phyloP scores from a whole-genome alignment of 2,329 filamentous ascomycete genomes.

The Parascedosporium putredinis region DNA sequence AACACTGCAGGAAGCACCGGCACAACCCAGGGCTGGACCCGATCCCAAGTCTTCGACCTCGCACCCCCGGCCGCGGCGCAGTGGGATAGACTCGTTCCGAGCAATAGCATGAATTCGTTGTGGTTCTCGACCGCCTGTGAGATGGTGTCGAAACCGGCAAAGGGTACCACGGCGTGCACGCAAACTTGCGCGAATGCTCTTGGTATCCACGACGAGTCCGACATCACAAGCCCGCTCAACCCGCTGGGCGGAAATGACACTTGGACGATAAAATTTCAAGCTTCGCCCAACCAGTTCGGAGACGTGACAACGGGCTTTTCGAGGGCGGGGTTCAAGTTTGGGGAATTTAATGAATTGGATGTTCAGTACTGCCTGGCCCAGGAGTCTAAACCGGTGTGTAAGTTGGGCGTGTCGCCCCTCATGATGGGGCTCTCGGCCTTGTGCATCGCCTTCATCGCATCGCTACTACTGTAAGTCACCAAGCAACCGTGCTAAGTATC shows the following conservation, averaged over 20 bases:
- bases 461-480: constrained; percentile 1
- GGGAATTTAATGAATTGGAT: constrained; percentile 5
- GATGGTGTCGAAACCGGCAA: background rate
- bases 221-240: background rate
- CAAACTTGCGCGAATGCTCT: background rate
- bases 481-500: background rate
- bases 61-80: background rate
- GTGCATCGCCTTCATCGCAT: constrained; percentile 2
- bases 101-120: constrained; percentile 1
- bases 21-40: background rate
- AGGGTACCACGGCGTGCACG: background rate
- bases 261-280: constrained; percentile 5
- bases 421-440: constrained; percentile 3
- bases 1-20: background rate
- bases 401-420: constrained; percentile 1
- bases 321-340: background rate
- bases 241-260: background rate
- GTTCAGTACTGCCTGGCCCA: constrained; percentile 5
- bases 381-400: constrained; percentile 2
- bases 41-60: constrained; percentile 6
- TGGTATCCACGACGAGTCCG: background rate
- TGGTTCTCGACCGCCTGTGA: constrained; percentile 7
- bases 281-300: background rate
- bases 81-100: constrained; percentile 6
- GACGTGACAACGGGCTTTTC: background rate